Percentiles rank a stretch among this genome's conserved stretches.
These are phyloP conservation scores for Rhizopus stolonifer DNA, from an alignment of 371 early-diverging fungal genomes.

Conservation along the genomic window DNA sequence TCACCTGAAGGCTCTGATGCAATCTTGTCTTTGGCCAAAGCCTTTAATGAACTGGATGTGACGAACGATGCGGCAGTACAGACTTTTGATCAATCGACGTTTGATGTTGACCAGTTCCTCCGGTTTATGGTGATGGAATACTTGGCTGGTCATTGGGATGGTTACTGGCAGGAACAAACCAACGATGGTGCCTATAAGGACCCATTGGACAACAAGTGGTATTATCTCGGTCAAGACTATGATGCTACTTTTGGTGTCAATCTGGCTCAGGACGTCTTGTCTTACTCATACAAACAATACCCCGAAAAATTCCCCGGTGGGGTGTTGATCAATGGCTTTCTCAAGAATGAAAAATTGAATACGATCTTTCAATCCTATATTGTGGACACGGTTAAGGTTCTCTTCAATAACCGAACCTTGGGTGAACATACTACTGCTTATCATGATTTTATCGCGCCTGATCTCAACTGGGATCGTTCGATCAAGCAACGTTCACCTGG, in stretches of 20 bases:
- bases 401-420: constrained; percentile 55
- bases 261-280: constrained; percentile 26
- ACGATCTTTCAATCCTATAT: constrained; percentile 49
- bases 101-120: constrained; percentile 51
- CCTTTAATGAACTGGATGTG: constrained; percentile 30
- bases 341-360: constrained; percentile 38
- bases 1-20: constrained; percentile 30
- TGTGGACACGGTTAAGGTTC: constrained; percentile 39
- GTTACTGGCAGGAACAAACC: constrained; percentile 53
- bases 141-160: constrained; percentile 56
- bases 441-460: constrained; percentile 47
- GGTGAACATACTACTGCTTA: constrained; percentile 46
- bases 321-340: constrained; percentile 50
- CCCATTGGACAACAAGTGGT: constrained; percentile 40
- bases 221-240: constrained; percentile 56
- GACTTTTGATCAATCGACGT: constrained; percentile 24
- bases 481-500: constrained; percentile 54
- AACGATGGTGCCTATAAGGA: constrained; percentile 60
- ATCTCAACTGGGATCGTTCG: constrained; percentile 56
- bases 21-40: constrained; percentile 33
- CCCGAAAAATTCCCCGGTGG: constrained; percentile 34
- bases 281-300: constrained; percentile 40
- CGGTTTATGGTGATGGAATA: constrained; percentile 63
- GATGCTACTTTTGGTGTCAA: constrained; percentile 60
- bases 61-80: constrained; percentile 34